Base-by-base conservation (phyloP, 257 asterid species). In the Perilla frutescens region DNA sequence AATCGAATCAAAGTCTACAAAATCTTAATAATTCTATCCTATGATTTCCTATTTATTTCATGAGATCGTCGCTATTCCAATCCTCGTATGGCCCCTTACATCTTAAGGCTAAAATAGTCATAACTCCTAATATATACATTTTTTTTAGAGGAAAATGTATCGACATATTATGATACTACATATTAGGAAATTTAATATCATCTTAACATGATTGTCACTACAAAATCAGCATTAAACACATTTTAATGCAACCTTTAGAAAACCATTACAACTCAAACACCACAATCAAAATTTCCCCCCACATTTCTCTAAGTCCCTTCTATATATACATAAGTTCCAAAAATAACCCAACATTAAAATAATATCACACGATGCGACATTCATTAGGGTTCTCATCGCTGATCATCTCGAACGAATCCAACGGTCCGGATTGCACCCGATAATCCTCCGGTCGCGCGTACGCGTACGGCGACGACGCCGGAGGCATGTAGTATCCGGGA, bases 331-430 rank as follows among this genome's bases (percentile, higher is more conserved):
- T 4, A 34, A 34, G 3, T 2, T 0, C 20, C 36, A 4, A 47
- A 29, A 48, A 57, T 1, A 49, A 0, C 2, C 3, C n/a, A 45
- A 32, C 7, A 47, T 7, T 59, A 68, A 5, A 31, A 70, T 8
- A 2, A 41, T 90, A 4, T 34, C 37, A 34, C 37, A 34, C 37
- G 55, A 91, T 54, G 65, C 8, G 20, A 75, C 97, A 91, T 54
- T 85, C 91, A 81, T 91, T 85, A 1, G 97, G 96, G 68, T 91
- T 83, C 84, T 89, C 97, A 50, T 91, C 96, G 29, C 97, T 91
- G 85, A 91, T 62, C 65, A 88, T 65, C 78, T 81, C 93, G 71
- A 91, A 85, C n/a, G 91, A 73, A 78, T 80, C 91, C 87, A 83
- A 80, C 72, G 92, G 84, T 15, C 79, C 57, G 31, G 81, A 43